A percentile compares a stretch with the other conserved stretches of the same genome.
These are phyloP conservation scores for Rutstroemia sydowiana DNA, from an alignment of 2,329 filamentous ascomycete genomes.

Conservation along the genomic window DNA sequence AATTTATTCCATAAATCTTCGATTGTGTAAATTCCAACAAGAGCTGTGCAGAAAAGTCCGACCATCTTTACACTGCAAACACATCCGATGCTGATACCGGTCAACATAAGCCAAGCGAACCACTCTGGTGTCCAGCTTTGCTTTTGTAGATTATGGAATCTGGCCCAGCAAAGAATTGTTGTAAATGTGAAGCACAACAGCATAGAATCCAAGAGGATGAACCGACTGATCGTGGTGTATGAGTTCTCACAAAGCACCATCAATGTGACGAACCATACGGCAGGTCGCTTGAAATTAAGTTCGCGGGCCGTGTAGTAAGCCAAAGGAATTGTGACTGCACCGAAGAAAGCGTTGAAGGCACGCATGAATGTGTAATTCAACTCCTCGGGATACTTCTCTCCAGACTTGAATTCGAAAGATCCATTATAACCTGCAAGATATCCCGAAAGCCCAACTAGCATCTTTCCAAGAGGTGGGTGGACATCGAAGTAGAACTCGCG, in stretches of 20 bases:
- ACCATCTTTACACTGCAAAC: slow-evolving; percentile 99
- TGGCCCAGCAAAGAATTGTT: slow-evolving; percentile 93
- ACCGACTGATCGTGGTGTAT: slow-evolving; percentile 96
- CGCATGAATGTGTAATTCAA: slow-evolving; percentile 98
- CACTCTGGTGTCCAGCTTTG: slow-evolving; percentile 85
- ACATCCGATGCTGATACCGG: slow-evolving; percentile 90
- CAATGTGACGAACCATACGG: slow-evolving; percentile 89
- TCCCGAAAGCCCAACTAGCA: slow-evolving; percentile 93
- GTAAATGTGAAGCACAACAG: slow-evolving; percentile 97
- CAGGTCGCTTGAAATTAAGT: slow-evolving; percentile 74
- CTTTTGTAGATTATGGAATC: slow-evolving; percentile 83
- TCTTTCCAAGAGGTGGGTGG: slow-evolving; percentile 93
- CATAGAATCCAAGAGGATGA: slow-evolving; percentile 98
- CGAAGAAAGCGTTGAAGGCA: slow-evolving; percentile 92
- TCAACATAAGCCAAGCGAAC: slow-evolving; percentile 92
- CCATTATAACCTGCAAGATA: slow-evolving; percentile 97
- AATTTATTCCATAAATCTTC: slow-evolving; percentile 99
- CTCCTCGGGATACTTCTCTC: slow-evolving; percentile 87
- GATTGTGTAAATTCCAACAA: slow-evolving; percentile 90
- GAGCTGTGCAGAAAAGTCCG: slow-evolving; percentile 87
- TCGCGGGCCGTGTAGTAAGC: slow-evolving; percentile 94
- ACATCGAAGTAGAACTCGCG: slow-evolving; percentile 99
- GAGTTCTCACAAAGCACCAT: slow-evolving; percentile 99
- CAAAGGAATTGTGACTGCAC: slow-evolving; percentile 83
- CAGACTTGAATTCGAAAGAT: slow-evolving; percentile 98